Evolutionary conservation across 1,139 yeast species (phyloP), one percentile per base, ranked within the genome.

Genomic region (Yamadazyma triangularis): DNA sequence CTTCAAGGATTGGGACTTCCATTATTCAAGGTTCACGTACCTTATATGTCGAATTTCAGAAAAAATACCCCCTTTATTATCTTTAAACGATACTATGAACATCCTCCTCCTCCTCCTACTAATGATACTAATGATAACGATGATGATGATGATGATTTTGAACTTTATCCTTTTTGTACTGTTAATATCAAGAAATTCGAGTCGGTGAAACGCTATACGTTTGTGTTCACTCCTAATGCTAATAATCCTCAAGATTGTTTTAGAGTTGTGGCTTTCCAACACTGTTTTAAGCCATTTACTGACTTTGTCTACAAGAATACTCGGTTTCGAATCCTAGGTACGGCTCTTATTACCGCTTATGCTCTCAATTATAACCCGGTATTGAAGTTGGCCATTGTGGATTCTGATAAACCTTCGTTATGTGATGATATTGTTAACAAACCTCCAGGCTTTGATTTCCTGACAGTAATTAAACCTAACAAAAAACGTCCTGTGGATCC

Each of bases 271-370:
- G 40, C 57, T 33, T 66, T 64, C 35, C 63, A 62, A 43, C 59
- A 63, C 44, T 59, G 58, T 31, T 55, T 47, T 37, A 51, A 57
- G 31, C 69, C 73, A 2, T 64, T 60, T 44, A 52, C 69, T 9
- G 74, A 68, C 41, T 68, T 68, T 41, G 47, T 32, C 20, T 66
- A 62, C 38, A 54, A 56, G 26, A 42, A 42, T 20, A 66, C 72
- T 2, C 43, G 71, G 15, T 68, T 68, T 39, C 47, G 74, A 30
- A 47, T 65, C 2, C 35, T 60, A 15, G 73, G 74, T 2, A 58
- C 70, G 1, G 46, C 68, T 4, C 42, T 64, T 4, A 34, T 56
- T 2, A 50, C 52, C 34, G 60, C 62, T 1, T 53, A 60, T 36
- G 45, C 59, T 11, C 38, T 53, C 27, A 47, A 42, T 15, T 60